Percentiles rank a stretch among this genome's conserved stretches.
These are phyloP conservation scores for Talaromyces atroroseus DNA, from an alignment of 2,329 filamentous ascomycete species.

Conservation along the genomic window DNA sequence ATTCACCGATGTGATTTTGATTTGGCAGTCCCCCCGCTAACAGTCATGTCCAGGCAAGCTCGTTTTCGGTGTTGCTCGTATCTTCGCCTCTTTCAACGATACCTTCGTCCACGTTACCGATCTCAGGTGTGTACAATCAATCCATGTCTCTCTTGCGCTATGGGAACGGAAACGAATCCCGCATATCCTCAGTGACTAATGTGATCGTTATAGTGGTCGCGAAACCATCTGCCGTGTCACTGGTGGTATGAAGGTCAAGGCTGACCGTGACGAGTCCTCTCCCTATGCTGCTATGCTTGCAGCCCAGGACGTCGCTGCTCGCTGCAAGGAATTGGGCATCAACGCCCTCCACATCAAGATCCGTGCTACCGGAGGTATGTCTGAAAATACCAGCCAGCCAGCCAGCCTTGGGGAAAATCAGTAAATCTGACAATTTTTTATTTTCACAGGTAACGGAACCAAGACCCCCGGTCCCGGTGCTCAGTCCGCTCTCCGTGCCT, in stretches of 20 bases:
- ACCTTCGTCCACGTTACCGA: constrained; percentile 99
- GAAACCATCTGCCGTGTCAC: constrained; percentile 99
- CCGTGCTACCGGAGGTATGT: constrained; percentile 91
- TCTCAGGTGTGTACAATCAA: constrained; percentile 71
- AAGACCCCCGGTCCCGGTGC: constrained; percentile 99
- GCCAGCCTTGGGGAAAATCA: neutral
- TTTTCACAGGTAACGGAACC: constrained; percentile 80
- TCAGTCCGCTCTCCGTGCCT: constrained; percentile 96
- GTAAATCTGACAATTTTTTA: neutral
- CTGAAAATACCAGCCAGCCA: neutral
- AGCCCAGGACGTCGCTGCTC: constrained; percentile 92
- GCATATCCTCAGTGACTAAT: no score
- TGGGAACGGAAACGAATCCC: constrained; percentile 7
- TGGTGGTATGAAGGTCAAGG: constrained; percentile 99
- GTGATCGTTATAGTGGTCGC: constrained; percentile 78
- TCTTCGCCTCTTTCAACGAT: constrained; percentile 93
- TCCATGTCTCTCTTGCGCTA: no score
- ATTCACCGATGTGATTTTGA: neutral
- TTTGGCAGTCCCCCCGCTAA: neutral
- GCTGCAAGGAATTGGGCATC: constrained; percentile 80
- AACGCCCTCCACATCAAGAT: constrained; percentile 99
- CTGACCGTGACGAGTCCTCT: constrained; percentile 98
- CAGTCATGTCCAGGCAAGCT: constrained; percentile 64
- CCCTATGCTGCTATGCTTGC: constrained; percentile 99
- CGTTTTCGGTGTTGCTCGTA: constrained; percentile 96